phyloP scores from a whole-genome alignment of 441 rosid species.

The Manihot esculenta region DNA sequence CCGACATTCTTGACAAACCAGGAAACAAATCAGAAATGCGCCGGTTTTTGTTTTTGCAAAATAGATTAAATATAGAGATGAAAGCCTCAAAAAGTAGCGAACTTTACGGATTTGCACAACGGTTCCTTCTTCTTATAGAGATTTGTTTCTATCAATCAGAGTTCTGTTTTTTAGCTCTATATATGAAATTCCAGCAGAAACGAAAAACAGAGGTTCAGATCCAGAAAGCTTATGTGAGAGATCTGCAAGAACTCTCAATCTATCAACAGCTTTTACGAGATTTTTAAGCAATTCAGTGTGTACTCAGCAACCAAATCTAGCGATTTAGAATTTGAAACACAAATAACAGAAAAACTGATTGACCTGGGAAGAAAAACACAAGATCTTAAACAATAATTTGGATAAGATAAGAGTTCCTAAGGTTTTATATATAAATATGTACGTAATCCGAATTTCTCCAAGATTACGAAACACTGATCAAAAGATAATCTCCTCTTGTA shows the following conservation, averaged over 20 bases:
- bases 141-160: background rate
- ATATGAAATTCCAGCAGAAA: too few relatives aligned
- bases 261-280: background rate
- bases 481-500: background rate
- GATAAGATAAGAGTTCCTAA: background rate
- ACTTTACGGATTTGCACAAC: conserved; percentile 9
- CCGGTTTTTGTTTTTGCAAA: background rate
- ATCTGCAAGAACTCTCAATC: background rate
- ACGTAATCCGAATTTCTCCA: background rate
- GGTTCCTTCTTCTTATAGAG: background rate
- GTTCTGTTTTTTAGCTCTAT: too few relatives aligned
- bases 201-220: conserved; percentile 11
- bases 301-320: background rate
- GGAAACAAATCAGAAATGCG: background rate
- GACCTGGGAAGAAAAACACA: background rate
- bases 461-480: conserved; percentile 1
- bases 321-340: background rate
- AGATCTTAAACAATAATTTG: background rate
- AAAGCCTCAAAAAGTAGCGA: background rate
- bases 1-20: conserved; percentile 32
- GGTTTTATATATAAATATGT: background rate
- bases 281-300: background rate
- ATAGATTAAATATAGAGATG: background rate
- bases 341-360: background rate
- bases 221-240: background rate